These are phyloP conservation scores for Camelina laxa DNA, from an alignment of 345 rosid species.

Conservation along the genomic window DNA sequence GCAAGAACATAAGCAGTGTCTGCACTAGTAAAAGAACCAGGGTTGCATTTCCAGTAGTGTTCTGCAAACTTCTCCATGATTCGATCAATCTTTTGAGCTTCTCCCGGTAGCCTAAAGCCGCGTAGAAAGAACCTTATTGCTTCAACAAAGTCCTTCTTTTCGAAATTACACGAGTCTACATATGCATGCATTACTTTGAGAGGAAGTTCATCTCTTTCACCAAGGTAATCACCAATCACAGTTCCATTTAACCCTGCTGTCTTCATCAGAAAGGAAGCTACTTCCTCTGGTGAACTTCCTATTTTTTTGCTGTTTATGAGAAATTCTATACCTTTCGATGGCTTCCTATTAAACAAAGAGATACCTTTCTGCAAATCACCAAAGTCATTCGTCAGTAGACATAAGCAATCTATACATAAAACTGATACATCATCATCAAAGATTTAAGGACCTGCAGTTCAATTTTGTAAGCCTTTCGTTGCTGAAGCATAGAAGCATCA, in stretches of 20 bases:
- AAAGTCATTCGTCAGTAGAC: conserved; percentile 17
- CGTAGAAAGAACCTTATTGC: conserved; percentile 88
- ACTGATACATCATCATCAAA: background rate
- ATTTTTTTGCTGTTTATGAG: conserved; percentile 72
- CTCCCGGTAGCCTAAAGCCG: conserved; percentile 97
- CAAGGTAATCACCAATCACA: conserved; percentile 93
- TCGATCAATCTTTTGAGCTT: conserved; percentile 97
- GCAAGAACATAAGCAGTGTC: conserved; percentile 98
- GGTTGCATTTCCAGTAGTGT: conserved; percentile 94
- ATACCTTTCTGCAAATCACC: conserved; percentile 81
- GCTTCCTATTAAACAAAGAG: conserved; percentile 81
- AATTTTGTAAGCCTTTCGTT: conserved; percentile 86
- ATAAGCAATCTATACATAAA: conserved; percentile 3
- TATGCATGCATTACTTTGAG: conserved; percentile 99
- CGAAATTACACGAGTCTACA: conserved; percentile 85
- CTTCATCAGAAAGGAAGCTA: conserved; percentile 85
- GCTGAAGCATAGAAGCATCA: conserved; percentile 89
- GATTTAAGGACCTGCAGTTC: conserved; percentile 73
- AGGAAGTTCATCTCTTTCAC: conserved; percentile 90
- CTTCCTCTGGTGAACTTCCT: conserved; percentile 81
- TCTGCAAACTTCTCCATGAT: conserved; percentile 99
- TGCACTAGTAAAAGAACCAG: conserved; percentile 89
- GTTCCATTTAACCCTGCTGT: conserved; percentile 80
- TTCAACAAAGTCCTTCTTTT: conserved; percentile 77
- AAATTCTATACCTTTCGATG: conserved; percentile 89